Base-by-base conservation (phyloP, 2,329 filamentous ascomycete genomes). In the Coniella vitis region DNA sequence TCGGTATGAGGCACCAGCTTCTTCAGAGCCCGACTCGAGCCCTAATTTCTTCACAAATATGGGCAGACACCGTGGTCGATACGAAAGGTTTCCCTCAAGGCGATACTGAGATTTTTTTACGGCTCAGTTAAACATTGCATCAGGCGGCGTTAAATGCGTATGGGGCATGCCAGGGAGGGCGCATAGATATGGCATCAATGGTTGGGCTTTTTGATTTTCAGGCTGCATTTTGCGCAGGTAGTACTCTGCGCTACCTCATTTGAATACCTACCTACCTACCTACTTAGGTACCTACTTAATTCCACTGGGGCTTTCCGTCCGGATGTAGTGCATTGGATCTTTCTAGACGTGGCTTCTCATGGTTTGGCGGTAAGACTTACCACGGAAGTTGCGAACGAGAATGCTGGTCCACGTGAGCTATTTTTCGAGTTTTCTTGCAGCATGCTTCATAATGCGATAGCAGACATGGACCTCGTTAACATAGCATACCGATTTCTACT, bases 41-140 rank as follows among this genome's bases (percentile, higher is more conserved):
- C 52, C 49, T 4, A 54, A 52, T 37, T 70, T 69, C 1, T 68
- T 74, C 54, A 61, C 66, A 16, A 64, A 63, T 17, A 56, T 65
- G 41, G 62, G 65, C 38, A 65, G 64, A 39, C 63, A 62, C 31
- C 59, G 66, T 36, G 58, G 62, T 49, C 60, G 62, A 16, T 63
- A 66, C 47, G 73, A 75, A 54, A 66, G 71, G 55, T 72, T 69
- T 37, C 70, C 71, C 22, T 61, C 59, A 7, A 55, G 45, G 43
- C 47, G 47, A 47, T 58, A 46, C 59, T 38, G n/a, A 25, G 20
- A 3, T 8, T 22, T 35, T 4, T 31, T 21, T 10, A 44, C 1
- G 13, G 36, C 19, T n/a, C 29, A 47, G 12, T 17, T n/a, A 38
- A 12, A 38, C 38, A 7, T 44, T 51, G 48, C 51, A 48, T 53